phyloP scores from a whole-genome alignment of 164 flowering plant genomes.

The Chimonanthus praecox region DNA sequence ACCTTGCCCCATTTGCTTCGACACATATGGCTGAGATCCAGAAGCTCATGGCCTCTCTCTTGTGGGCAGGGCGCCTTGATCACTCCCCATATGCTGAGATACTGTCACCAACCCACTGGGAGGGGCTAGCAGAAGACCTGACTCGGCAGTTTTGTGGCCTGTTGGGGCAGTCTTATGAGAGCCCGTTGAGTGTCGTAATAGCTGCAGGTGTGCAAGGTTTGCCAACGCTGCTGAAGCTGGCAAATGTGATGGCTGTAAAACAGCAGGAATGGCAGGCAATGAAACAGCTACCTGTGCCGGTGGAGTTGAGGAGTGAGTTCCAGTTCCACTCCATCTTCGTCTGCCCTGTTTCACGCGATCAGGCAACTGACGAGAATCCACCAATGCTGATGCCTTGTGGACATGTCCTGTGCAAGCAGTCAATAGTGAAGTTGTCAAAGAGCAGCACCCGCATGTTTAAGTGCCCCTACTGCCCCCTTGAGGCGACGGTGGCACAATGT shows the following conservation, averaged over 20 bases:
- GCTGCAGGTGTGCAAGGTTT: slow-evolving; percentile 70
- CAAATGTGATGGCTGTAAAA: slow-evolving; percentile 66
- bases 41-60: slow-evolving; percentile 72
- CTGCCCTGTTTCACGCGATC: slow-evolving; percentile 82
- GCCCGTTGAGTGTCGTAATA: slow-evolving; percentile 59
- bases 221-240: slow-evolving; percentile 67
- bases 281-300: slow-evolving; percentile 77
- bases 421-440: slow-evolving; percentile 71
- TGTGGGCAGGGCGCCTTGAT: slow-evolving; percentile 66
- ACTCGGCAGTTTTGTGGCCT: slow-evolving; percentile 52
- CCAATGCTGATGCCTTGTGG: slow-evolving; percentile 89
- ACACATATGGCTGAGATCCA: slow-evolving; percentile 52
- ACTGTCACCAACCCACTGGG: slow-evolving; percentile 52
- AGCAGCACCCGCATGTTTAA: slow-evolving; percentile 56
- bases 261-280: slow-evolving; percentile 71
- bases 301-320: slow-evolving; percentile 64
- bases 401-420: slow-evolving; percentile 78
- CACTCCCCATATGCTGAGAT: slow-evolving; percentile 60
- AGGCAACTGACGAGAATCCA: slow-evolving; percentile 70
- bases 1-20: slow-evolving; percentile 48
- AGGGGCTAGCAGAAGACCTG: slow-evolving; percentile 51
- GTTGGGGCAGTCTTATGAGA: slow-evolving; percentile 59
- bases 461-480: slow-evolving; percentile 80
- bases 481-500: slow-evolving; percentile 42
- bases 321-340: slow-evolving; percentile 85